Percentiles rank a stretch among this genome's conserved stretches.
phyloP scores from a whole-genome alignment of 352 stramenopile genomes.

The Phytophthora meadii region DNA sequence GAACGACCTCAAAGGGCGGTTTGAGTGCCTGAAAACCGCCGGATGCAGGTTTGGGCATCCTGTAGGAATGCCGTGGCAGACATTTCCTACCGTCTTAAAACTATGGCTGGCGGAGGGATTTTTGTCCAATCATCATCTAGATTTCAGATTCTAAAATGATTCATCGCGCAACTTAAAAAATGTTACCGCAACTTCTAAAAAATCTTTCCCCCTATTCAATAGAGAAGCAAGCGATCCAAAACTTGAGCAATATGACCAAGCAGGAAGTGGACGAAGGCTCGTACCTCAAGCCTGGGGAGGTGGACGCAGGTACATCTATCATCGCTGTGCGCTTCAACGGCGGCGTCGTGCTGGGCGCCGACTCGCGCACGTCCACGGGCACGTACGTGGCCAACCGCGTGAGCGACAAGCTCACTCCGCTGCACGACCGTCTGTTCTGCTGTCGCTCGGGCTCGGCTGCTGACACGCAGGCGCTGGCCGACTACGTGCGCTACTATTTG shows the following conservation, averaged over 20 bases:
- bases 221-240: conserved; percentile 25
- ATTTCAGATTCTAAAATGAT: too few species aligned
- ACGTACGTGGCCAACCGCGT: conserved; percentile 98
- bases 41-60: conserved; percentile 80
- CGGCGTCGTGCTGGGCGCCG: conserved; percentile 97
- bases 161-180: too few species aligned
- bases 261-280: conserved; percentile 62
- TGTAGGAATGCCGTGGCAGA: conserved; percentile 59
- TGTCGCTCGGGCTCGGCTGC: conserved; percentile 97
- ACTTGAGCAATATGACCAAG: conserved; percentile 42
- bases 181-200: too few species aligned
- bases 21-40: conserved; percentile 75
- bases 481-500: conserved; percentile 88
- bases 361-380: conserved; percentile 94
- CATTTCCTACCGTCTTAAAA: conserved; percentile 50
- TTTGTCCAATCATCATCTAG: too few species aligned
- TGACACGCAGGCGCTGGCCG: conserved; percentile 95
- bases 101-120: too few species aligned
- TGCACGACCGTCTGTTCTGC: conserved; percentile 98
- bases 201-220: conserved; percentile 9
- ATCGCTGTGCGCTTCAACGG: conserved; percentile 97
- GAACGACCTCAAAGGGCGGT: conserved; percentile 84
- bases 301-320: conserved; percentile 98
- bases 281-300: conserved; percentile 90
- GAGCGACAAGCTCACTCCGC: conserved; percentile 97